A percentile compares a stretch with the other conserved stretches of the same genome.
These are phyloP conservation scores for Yamadazyma ubonensis DNA, from an alignment of 805 yeast species.

Conservation along the genomic window DNA sequence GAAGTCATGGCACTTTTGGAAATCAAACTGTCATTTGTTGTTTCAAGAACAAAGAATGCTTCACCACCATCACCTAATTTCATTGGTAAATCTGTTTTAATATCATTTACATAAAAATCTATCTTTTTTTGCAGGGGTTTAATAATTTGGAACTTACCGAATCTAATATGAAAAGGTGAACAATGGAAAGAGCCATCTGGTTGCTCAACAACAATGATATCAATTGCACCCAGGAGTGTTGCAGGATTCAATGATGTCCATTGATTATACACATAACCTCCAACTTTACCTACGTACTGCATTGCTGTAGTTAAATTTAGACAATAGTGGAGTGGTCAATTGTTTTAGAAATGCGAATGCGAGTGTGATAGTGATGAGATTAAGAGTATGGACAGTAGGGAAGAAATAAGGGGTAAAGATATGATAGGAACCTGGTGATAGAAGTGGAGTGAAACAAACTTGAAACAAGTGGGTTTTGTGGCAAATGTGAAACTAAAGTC, in stretches of 20 bases:
- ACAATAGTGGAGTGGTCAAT: neutral
- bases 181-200: constrained; percentile 78
- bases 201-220: constrained; percentile 90
- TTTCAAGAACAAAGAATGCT: constrained; percentile 94
- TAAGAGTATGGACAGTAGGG: neutral
- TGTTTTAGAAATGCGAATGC: constrained; percentile 4
- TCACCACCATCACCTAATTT: constrained; percentile 97
- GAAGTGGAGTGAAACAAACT: constrained; percentile 1
- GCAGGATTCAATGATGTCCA: constrained; percentile 98
- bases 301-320: constrained; percentile 34
- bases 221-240: constrained; percentile 95
- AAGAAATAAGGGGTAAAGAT: neutral
- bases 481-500: too few species aligned
- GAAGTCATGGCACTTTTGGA: constrained; percentile 81
- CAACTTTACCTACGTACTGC: constrained; percentile 97
- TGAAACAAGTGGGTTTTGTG: too few species aligned
- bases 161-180: constrained; percentile 95
- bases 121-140: constrained; percentile 96
- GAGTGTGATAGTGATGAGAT: neutral
- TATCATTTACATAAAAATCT: constrained; percentile 82
- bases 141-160: constrained; percentile 89
- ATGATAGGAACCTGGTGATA: neutral
- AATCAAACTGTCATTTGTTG: constrained; percentile 59
- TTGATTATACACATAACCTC: constrained; percentile 92
- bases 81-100: constrained; percentile 83